These are phyloP conservation scores for Schizochytrium sp. DNA, from an alignment of 108 stramenopile genomes.

Conservation along the genomic window DNA sequence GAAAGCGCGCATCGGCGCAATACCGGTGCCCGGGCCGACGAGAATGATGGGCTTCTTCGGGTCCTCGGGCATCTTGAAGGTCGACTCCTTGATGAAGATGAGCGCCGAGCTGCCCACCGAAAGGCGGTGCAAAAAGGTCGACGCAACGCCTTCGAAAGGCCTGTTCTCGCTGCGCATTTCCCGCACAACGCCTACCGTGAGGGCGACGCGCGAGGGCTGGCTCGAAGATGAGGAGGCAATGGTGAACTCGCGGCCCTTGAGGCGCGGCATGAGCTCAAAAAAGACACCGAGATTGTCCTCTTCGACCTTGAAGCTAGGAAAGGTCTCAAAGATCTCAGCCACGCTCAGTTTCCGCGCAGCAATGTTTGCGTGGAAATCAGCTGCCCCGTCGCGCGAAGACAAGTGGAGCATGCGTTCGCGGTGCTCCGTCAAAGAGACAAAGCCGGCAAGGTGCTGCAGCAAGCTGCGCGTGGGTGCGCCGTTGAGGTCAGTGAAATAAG, in stretches of 20 bases:
- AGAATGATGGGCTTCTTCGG: constrained; percentile 69
- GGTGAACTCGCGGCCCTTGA: constrained; percentile 91
- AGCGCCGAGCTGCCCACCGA: constrained; percentile 31
- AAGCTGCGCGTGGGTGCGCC: constrained; percentile 70
- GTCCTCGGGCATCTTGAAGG: constrained; percentile 56
- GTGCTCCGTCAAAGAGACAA: constrained; percentile 65
- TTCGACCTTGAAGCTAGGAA: not conserved
- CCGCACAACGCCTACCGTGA: constrained; percentile 77
- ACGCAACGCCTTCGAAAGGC: constrained; percentile 69
- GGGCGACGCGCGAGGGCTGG: constrained; percentile 70
- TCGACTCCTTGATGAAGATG: constrained; percentile 74
- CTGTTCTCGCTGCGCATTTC: constrained; percentile 28
- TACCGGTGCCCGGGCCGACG: constrained; percentile 93
- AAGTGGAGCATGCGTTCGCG: constrained; percentile 62
- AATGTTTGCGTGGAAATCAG: constrained; percentile 68
- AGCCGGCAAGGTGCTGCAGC: constrained; percentile 70
- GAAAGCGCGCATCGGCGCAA: constrained; percentile 93
- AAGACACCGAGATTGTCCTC: constrained; percentile 9
- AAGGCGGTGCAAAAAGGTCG: constrained; percentile 32
- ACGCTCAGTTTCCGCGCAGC: constrained; percentile 54
- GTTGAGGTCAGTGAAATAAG: constrained; percentile 76
- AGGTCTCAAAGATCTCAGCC: constrained; percentile 50
- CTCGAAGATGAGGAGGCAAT: constrained; percentile 77
- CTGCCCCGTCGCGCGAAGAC: constrained; percentile 68
- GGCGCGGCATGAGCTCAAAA: constrained; percentile 43